A percentile compares a stretch with the other conserved stretches of the same genome.
These are phyloP conservation scores for Mycogone perniciosa DNA, from an alignment of 2,329 filamentous ascomycete species.

Conservation along the genomic window DNA sequence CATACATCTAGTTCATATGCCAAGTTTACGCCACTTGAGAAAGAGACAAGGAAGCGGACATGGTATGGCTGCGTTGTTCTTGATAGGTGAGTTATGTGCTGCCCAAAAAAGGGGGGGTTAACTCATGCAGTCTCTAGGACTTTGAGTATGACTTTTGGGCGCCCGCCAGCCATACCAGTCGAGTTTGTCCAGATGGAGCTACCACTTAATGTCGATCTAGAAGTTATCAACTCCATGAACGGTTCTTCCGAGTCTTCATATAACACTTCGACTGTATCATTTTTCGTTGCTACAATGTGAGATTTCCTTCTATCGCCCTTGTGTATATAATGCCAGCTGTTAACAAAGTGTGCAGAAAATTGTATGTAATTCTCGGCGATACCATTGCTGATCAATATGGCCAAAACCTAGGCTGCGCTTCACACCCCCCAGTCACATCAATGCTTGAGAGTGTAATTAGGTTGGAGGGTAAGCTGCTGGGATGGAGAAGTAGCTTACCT, in stretches of 20 bases:
- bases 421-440: background rate
- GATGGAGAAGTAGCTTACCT: constrained; percentile 2
- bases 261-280: constrained; percentile 1
- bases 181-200: background rate
- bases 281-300: constrained; percentile 4
- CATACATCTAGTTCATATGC: background rate
- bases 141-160: constrained; percentile 5
- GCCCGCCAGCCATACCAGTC: constrained; percentile 4
- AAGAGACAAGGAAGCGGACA: constrained; percentile 1
- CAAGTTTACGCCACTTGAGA: constrained; percentile 2
- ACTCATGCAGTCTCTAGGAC: background rate
- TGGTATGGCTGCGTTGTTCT: constrained; percentile 7
- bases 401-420: constrained; percentile 2
- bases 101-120: background rate
- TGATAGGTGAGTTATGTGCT: background rate
- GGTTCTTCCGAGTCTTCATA: background rate
- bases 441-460: constrained; percentile 5
- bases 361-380: background rate
- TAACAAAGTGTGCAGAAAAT: background rate
- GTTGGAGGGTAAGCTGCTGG: background rate
- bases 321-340: background rate
- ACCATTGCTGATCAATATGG: background rate
- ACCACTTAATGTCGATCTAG: background rate
- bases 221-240: background rate
- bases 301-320: background rate